A percentile compares a stretch with the other conserved stretches of the same genome.
phyloP scores from a whole-genome alignment of 2,329 filamentous ascomycete species.

The Aspergillus luchuensis region DNA sequence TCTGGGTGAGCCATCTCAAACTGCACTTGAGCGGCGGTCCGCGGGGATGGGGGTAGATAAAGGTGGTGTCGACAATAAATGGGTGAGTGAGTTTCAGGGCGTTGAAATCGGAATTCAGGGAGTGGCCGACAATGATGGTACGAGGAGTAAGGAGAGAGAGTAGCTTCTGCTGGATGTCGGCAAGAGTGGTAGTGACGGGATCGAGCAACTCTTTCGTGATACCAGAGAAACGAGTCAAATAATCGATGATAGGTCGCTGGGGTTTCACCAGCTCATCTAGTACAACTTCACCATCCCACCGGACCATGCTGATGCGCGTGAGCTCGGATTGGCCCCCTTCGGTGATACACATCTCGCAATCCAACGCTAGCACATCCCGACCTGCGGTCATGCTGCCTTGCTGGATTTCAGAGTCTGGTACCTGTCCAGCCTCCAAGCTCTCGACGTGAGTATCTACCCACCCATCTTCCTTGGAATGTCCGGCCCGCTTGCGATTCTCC shows the following conservation, averaged over 20 bases:
- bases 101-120: constrained; percentile 61
- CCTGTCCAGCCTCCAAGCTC: constrained; percentile 65
- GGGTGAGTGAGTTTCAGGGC: constrained; percentile 86
- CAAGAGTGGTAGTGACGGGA: constrained; percentile 77
- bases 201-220: constrained; percentile 86
- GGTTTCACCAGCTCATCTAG: constrained; percentile 94
- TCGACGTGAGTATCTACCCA: constrained; percentile 81
- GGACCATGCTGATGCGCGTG: constrained; percentile 82
- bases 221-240: constrained; percentile 87
- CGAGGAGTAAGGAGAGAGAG: constrained; percentile 63
- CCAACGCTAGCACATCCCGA: constrained; percentile 75
- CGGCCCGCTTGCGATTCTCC: constrained; percentile 54
- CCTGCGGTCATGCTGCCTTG: constrained; percentile 82
- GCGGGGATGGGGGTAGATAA: constrained; percentile 86
- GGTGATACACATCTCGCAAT: constrained; percentile 98
- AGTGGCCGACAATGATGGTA: constrained; percentile 51
- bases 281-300: constrained; percentile 80
- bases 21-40: constrained; percentile 88
- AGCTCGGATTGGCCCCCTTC: constrained; percentile 77
- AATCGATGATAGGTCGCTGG: constrained; percentile 82
- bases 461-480: constrained; percentile 59
- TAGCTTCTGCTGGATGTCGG: constrained; percentile 79
- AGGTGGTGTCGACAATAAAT: constrained; percentile 87
- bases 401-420: constrained; percentile 71
- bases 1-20: constrained; percentile 84